Base-by-base conservation (phyloP, 495 filamentous ascomycete species). In the Hypomontagnella submonticulosa region DNA sequence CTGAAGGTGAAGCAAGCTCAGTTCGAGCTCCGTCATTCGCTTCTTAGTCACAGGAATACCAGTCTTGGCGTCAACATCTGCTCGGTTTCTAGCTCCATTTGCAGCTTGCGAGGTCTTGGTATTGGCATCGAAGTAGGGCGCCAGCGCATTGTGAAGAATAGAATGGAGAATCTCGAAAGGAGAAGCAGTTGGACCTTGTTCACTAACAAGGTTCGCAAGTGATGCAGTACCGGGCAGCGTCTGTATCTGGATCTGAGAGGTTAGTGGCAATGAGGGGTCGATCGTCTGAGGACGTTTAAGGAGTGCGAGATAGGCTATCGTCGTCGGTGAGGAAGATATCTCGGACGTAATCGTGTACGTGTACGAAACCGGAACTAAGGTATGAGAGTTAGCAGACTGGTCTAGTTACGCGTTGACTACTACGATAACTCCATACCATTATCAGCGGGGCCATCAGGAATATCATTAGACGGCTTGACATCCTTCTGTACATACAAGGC, bases 21-120 rank as follows among this genome's bases (percentile, higher is more conserved):
- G 80, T 73, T 96, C 94, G 62, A 99, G 80, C 69, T 99, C 96
- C 11, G 93, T 93, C 73, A 97, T 86, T 73, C 91, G 92, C 83
- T 96, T 96, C 82, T 96, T 97, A 23, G 95, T 92, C 7, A 92
- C 92, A n/a, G 95, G 91, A 66, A 99, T 92, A 40, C 94, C 94
- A 12, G 91, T 96, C 81, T 96, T 95, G 13, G 89, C 87, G 71
- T 97, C 94, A 12, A 89, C 88, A 71, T 97, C 94, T 27, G 86
- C 84, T 75, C 91, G 82, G 51, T 86, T 86, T 72, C 90, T 85
- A 37, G 82, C 80, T 40, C 86, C 85, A 71, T 83, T 84, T 37
- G 83, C 76, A 37, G 82, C 78, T 69, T 94, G 91, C 63, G 96
- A 92, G 69, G 82, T 88, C 72, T 91, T 95, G 32, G 93, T 93